Evolutionary conservation across 116 monocot genomes (phyloP), one percentile per base, ranked within the genome.

Genomic region (Zostera marina): DNA sequence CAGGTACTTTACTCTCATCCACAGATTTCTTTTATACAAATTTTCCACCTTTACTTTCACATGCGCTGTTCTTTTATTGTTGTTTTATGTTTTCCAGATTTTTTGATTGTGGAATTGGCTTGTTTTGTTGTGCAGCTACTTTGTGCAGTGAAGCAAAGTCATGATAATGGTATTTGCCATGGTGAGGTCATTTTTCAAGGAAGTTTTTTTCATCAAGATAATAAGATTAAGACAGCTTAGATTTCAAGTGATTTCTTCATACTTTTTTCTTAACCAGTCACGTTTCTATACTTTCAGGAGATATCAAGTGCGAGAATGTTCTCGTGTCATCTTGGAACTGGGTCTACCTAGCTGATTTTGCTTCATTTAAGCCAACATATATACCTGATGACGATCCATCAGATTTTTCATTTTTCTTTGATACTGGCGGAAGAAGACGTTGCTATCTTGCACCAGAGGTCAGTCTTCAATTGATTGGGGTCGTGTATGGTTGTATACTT

Each of bases 241-340:
- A 32, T 5, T 52, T 51, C 61, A 51, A 58, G 15, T 40, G 9
- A 17, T 58, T 17, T 47, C 11, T 47, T 14, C 15, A n/a, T 45
- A 45, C 24, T 20, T 44, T 59, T 44, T 15, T 40, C 26, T 32
- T n/a, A 38, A 5, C 12, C 12, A 42, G 59, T 19, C 17, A 16
- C 44, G 11, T 61, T 13, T 8, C 32, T 47, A 25, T 6, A 15
- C 44, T 58, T 74, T 51, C 69, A 98, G 98, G 98, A 68, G 98
- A 98, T 73, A 98, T 98, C 65, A 98, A 89, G 68, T 98, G 98
- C 58, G 98, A 98, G 72, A 98, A 98, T 75, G 98, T 98, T 38
- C 83, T 90, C 51, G 90, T 98, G 21, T 78, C 98, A 14, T 98
- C 98, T 52, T 98, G 98, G 98, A 98, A 86, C 57, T 98, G 98